Conservation (phyloP, 2,329 filamentous ascomycete genomes). For the Colletotrichum eleusines region DNA sequence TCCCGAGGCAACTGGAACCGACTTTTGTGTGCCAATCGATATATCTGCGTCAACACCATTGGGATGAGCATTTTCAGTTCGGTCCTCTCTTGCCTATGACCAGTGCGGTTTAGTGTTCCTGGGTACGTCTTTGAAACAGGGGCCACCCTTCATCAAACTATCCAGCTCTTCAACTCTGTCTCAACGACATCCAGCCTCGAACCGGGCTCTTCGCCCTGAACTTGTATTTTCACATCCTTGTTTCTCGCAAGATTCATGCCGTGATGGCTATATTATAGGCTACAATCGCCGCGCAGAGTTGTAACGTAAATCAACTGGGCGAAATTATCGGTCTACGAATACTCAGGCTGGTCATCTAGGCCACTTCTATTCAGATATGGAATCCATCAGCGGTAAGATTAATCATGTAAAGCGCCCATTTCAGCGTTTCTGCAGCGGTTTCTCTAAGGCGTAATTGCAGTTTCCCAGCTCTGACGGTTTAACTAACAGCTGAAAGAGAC, state of each 20-base stretch:
- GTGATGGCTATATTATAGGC: no score
- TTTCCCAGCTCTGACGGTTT: no score
- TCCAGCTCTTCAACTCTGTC: slow-evolving; percentile 49
- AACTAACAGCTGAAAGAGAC: no score
- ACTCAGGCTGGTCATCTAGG: no score
- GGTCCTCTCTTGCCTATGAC: neutral
- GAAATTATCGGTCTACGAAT: no score
- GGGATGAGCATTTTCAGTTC: neutral
- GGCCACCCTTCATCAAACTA: slow-evolving; percentile 47
- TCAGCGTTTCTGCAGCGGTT: no score
- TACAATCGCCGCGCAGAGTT: no score
- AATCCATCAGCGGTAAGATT: no score
- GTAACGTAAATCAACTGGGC: no score
- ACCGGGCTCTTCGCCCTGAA: slow-evolving; percentile 25
- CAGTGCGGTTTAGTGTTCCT: neutral
- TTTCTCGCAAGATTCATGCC: slow-evolving; percentile 53
- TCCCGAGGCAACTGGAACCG: neutral
- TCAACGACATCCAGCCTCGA: slow-evolving; percentile 51
- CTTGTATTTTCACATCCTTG: slow-evolving; percentile 43
- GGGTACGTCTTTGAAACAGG: neutral
- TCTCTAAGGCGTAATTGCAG: no score
- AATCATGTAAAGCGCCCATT: no score
- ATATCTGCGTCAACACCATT: neutral
- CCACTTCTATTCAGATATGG: no score
- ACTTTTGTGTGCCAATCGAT: neutral